Percentiles rank a stretch among this genome's conserved stretches.
Conservation (phyloP, 1,284 basidiomycete genomes). For the Porodaedalea pini region DNA sequence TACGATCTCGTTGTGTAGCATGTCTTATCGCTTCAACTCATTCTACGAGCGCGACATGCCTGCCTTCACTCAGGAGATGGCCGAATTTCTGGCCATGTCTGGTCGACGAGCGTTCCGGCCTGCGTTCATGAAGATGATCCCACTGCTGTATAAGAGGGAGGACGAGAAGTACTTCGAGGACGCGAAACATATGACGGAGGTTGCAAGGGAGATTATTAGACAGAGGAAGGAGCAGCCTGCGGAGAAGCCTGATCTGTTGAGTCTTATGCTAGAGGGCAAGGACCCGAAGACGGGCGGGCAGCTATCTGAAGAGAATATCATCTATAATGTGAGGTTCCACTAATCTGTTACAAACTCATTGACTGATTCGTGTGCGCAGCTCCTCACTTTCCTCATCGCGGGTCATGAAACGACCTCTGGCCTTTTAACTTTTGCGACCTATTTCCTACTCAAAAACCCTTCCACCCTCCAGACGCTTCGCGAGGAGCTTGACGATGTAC, state of each 20-base stretch:
- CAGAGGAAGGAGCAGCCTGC: constrained; percentile 34
- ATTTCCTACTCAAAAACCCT: constrained; percentile 46
- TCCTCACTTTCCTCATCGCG: constrained; percentile 54
- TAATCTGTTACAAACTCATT: neutral
- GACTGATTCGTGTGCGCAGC: constrained; percentile 25
- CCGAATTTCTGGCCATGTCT: constrained; percentile 39
- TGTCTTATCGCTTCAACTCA: constrained; percentile 40
- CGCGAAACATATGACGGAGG: constrained; percentile 37
- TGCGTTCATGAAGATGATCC: constrained; percentile 27
- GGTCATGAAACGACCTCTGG: constrained; percentile 52
- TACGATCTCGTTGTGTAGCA: constrained; percentile 42
- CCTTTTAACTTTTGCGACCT: constrained; percentile 38
- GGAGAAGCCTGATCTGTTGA: constrained; percentile 43
- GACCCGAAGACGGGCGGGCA: constrained; percentile 46
- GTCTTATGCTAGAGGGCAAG: constrained; percentile 44
- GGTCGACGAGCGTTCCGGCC: constrained; percentile 37
- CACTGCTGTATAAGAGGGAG: constrained; percentile 35
- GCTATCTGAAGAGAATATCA: constrained; percentile 43
- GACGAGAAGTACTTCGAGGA: constrained; percentile 41
- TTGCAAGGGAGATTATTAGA: constrained; percentile 38
- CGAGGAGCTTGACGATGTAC: constrained; percentile 43
- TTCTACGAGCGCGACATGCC: constrained; percentile 8
- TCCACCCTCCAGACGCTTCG: constrained; percentile 41
- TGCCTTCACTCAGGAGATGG: constrained; percentile 41
- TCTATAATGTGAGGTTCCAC: constrained; percentile 36